Conservation (phyloP, 2,329 filamentous ascomycete species). For the Trichoderma aggressivum region DNA sequence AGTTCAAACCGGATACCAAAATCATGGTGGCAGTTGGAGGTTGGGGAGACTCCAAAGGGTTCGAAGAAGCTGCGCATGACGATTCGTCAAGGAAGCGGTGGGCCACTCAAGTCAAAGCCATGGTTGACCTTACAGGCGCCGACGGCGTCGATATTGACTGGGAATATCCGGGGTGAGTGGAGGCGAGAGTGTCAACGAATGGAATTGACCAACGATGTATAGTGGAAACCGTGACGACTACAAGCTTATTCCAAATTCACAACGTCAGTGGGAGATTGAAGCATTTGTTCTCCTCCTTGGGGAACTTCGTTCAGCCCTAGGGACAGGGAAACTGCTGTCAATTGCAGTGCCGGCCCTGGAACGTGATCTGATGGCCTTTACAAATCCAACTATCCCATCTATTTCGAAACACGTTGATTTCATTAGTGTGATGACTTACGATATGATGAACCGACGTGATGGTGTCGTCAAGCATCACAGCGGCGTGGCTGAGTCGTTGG, state of each 20-base stretch:
- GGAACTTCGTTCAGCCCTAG: constrained; percentile 57
- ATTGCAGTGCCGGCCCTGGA: constrained; percentile 65
- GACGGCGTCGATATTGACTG: constrained; percentile 67
- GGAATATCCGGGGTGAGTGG: constrained; percentile 53
- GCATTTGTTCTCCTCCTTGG: constrained; percentile 60
- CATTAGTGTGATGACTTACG: constrained; percentile 68
- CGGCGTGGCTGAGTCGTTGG: constrained; percentile 53
- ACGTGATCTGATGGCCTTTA: constrained; percentile 67
- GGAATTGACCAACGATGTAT: not conserved
- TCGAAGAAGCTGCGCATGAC: constrained; percentile 53
- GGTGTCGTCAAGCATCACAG: constrained; percentile 62
- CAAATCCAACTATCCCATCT: constrained; percentile 51
- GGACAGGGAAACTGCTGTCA: constrained; percentile 56
- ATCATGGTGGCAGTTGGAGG: constrained; percentile 70
- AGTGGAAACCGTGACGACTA: constrained; percentile 70
- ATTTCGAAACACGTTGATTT: constrained; percentile 62
- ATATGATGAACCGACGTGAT: constrained; percentile 68
- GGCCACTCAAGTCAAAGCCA: constrained; percentile 60
- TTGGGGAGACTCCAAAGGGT: constrained; percentile 68
- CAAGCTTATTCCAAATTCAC: constrained; percentile 58
- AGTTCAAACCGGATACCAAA: constrained; percentile 53
- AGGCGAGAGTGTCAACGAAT: not conserved
- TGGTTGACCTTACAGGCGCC: constrained; percentile 60
- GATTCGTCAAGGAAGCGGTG: constrained; percentile 53
- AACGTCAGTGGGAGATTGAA: constrained; percentile 59